phyloP scores from a whole-genome alignment of 2,329 filamentous ascomycete species.

The Stachybotrys chartarum region DNA sequence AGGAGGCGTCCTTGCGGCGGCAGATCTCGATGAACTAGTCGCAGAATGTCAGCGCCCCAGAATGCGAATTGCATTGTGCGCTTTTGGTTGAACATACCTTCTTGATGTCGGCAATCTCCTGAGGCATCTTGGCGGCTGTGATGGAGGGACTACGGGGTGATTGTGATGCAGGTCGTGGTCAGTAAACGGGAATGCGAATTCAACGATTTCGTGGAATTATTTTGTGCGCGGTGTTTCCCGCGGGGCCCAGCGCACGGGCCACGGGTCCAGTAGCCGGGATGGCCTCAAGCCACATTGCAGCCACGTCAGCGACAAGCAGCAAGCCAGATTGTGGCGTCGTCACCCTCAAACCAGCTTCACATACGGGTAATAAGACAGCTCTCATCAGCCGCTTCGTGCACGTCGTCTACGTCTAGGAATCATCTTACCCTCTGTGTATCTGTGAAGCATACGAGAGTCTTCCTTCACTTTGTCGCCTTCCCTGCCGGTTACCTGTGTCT shows the following conservation, averaged over 20 bases:
- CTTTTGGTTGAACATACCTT: conserved; percentile 38
- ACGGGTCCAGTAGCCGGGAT: conserved; percentile 1
- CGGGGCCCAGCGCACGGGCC: conserved; percentile 15
- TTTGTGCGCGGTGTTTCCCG: conserved; percentile 16
- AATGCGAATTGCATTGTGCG: background rate
- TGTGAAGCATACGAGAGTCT: background rate
- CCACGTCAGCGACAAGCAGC: background rate
- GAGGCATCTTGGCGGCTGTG: conserved; percentile 79
- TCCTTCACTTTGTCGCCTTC: background rate
- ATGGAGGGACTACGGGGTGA: conserved; percentile 2
- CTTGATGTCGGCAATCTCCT: conserved; percentile 98
- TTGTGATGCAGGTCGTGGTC: background rate
- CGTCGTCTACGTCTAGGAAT: too few species aligned
- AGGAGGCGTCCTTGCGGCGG: conserved; percentile 98
- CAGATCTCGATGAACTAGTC: conserved; percentile 98
- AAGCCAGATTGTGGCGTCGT: conserved; percentile 2
- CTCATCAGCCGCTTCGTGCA: too few species aligned
- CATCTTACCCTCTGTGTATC: too few species aligned
- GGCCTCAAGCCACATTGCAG: conserved; percentile 3
- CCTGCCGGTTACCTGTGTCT: background rate
- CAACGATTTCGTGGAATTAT: conserved; percentile 10
- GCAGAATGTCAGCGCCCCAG: background rate
- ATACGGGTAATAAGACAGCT: background rate
- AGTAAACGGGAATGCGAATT: background rate
- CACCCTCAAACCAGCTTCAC: background rate